phyloP scores from a whole-genome alignment of 257 asterid genomes.

The Fraxinus quadrangulata region DNA sequence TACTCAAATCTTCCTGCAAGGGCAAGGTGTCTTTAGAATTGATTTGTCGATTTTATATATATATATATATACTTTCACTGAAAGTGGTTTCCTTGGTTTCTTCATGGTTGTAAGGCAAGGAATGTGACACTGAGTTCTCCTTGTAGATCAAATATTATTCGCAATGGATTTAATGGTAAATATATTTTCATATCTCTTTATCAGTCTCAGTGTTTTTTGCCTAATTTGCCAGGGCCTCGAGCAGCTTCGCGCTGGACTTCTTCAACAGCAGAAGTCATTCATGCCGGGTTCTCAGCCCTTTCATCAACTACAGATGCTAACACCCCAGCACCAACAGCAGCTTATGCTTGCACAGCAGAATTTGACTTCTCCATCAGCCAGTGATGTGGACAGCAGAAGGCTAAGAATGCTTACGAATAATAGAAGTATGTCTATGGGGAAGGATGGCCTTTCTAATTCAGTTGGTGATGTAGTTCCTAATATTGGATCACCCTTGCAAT shows the following conservation, averaged over 20 bases:
- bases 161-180: background rate
- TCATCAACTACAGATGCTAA: constrained; percentile 66
- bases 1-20: background rate
- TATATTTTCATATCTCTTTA: background rate
- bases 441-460: constrained; percentile 78
- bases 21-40: background rate
- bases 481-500: constrained; percentile 78
- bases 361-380: constrained; percentile 48
- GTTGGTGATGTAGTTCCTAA: constrained; percentile 79
- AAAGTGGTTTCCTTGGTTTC: background rate
- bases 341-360: constrained; percentile 55
- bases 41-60: background rate
- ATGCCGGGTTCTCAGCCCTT: constrained; percentile 89
- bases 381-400: constrained; percentile 50
- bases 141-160: background rate
- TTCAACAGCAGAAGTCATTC: constrained; percentile 91
- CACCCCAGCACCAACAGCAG: constrained; percentile 80
- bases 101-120: background rate
- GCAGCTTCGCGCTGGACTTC: constrained; percentile 90
- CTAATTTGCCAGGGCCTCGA: constrained; percentile 63
- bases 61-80: background rate
- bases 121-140: background rate
- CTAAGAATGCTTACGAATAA: constrained; percentile 49
- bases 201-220: constrained; percentile 21
- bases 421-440: constrained; percentile 47